A percentile compares a stretch with the other conserved stretches of the same genome.
phyloP scores from a whole-genome alignment of 176 grass and related monocot species.

The Raddia guianensis region DNA sequence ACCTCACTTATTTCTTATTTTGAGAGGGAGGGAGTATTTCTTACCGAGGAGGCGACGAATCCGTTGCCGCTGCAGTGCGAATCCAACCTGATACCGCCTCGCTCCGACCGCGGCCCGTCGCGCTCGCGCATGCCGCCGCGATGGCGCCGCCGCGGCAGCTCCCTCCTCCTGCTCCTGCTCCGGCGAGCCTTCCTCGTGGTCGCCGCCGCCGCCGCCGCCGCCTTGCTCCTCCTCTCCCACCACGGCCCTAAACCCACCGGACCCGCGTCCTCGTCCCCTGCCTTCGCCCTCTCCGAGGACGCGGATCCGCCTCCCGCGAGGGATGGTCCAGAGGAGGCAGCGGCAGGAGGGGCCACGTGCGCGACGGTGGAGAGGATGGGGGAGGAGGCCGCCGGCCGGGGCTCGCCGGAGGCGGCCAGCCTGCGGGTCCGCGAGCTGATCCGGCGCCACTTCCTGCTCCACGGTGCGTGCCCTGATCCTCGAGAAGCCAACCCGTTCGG shows the following conservation, averaged over 20 bases:
- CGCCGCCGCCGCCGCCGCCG: slow-evolving; percentile 15
- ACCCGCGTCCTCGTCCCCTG: slow-evolving; percentile 10
- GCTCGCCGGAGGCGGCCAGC: slow-evolving; percentile 56
- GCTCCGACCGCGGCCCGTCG: background rate
- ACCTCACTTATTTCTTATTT: too few species aligned
- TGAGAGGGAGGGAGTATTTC: too few species aligned
- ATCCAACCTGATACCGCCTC: background rate
- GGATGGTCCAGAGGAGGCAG: background rate
- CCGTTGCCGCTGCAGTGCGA: background rate
- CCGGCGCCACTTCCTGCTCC: slow-evolving; percentile 71
- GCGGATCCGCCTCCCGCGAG: background rate
- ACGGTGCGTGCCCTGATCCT: slow-evolving; percentile 46
- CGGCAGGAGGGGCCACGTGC: slow-evolving; percentile 20
- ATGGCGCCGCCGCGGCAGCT: slow-evolving; percentile 32
- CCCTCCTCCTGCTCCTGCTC: slow-evolving; percentile 22
- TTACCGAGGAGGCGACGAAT: too few species aligned
- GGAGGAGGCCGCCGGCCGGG: slow-evolving; percentile 45
- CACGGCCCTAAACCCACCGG: slow-evolving; percentile 21
- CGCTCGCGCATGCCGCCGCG: background rate
- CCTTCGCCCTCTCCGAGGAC: slow-evolving; percentile 4
- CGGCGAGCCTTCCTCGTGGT: slow-evolving; percentile 37
- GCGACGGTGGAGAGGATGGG: slow-evolving; percentile 93
- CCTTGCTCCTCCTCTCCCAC: slow-evolving; percentile 37
- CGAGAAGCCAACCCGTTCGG: background rate
- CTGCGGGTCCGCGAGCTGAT: slow-evolving; percentile 71